Percentiles rank a stretch among this genome's conserved stretches.
Evolutionary conservation across 768 basidiomycete species (phyloP).

Genomic region (Crucibulum laeve): DNA sequence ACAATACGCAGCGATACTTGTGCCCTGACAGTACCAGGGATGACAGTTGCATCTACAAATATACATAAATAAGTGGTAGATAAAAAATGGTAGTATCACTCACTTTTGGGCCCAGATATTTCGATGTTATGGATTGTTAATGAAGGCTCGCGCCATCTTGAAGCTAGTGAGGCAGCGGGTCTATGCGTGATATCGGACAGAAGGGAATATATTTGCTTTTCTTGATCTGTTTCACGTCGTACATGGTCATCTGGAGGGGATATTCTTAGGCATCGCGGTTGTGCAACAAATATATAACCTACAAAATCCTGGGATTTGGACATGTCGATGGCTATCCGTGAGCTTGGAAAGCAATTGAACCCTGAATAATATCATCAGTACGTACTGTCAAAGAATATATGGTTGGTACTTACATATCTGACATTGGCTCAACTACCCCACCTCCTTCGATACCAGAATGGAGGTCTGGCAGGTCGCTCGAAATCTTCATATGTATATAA

Average conservation of each 20-base stretch:
- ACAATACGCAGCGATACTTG: conserved; percentile 91
- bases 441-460: conserved; percentile 97
- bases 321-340: conserved; percentile 48
- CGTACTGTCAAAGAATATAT: background rate
- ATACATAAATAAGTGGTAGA: background rate
- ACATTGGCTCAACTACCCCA: conserved; percentile 82
- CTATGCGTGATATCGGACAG: conserved; percentile 67
- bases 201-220: conserved; percentile 62
- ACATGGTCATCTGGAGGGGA: conserved; percentile 67
- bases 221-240: conserved; percentile 60
- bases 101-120: conserved; percentile 79
- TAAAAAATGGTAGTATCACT: conserved; percentile 16
- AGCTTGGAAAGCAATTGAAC: conserved; percentile 74
- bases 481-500: conserved; percentile 41
- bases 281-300: conserved; percentile 21
- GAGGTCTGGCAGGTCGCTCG: conserved; percentile 69
- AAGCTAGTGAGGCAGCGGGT: conserved; percentile 63
- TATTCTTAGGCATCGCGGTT: background rate
- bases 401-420: conserved; percentile 63
- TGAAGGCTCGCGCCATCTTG: conserved; percentile 88
- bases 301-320: conserved; percentile 85
- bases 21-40: conserved; percentile 79
- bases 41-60: conserved; percentile 74
- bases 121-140: conserved; percentile 85
- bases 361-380: conserved; percentile 33